These are phyloP conservation scores for Boletellus ananas DNA, from an alignment of 768 basidiomycete species.

Conservation along the genomic window DNA sequence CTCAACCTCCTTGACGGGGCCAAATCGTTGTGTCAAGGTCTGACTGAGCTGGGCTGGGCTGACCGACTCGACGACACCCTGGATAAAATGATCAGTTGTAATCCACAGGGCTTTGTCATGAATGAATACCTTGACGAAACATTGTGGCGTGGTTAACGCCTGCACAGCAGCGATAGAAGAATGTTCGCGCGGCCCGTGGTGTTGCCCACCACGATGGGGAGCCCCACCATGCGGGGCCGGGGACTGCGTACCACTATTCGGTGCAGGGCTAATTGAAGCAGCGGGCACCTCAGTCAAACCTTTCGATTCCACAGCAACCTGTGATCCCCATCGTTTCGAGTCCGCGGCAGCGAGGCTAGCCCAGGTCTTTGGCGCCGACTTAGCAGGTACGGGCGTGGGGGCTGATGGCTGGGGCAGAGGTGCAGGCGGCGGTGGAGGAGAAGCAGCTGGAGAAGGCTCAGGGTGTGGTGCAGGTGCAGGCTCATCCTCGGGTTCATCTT, in stretches of 20 bases:
- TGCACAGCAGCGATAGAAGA: slow-evolving; percentile 55
- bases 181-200: slow-evolving; percentile 38
- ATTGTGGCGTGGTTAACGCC: slow-evolving; percentile 65
- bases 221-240: slow-evolving; percentile 27
- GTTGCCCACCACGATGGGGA: slow-evolving; percentile 32
- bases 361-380: slow-evolving; percentile 75
- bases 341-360: slow-evolving; percentile 86
- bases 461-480: slow-evolving; percentile 23
- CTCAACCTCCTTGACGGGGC: slow-evolving; percentile 82
- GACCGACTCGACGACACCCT: slow-evolving; percentile 74
- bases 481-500: slow-evolving; percentile 23
- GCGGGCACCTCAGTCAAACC: slow-evolving; percentile 66
- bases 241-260: slow-evolving; percentile 38
- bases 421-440: slow-evolving; percentile 29
- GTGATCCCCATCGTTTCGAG: slow-evolving; percentile 78
- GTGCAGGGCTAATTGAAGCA: slow-evolving; percentile 36
- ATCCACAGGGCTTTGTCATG: background rate
- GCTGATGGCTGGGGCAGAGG: slow-evolving; percentile 30
- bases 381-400: slow-evolving; percentile 32
- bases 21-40: slow-evolving; percentile 61
- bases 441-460: slow-evolving; percentile 9
- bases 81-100: slow-evolving; percentile 7
- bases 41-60: slow-evolving; percentile 46
- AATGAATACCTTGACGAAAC: slow-evolving; percentile 83
- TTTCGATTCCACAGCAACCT: slow-evolving; percentile 73